These are phyloP conservation scores for Geosmithia flava DNA, from an alignment of 2,329 filamentous ascomycete genomes.

Conservation along the genomic window DNA sequence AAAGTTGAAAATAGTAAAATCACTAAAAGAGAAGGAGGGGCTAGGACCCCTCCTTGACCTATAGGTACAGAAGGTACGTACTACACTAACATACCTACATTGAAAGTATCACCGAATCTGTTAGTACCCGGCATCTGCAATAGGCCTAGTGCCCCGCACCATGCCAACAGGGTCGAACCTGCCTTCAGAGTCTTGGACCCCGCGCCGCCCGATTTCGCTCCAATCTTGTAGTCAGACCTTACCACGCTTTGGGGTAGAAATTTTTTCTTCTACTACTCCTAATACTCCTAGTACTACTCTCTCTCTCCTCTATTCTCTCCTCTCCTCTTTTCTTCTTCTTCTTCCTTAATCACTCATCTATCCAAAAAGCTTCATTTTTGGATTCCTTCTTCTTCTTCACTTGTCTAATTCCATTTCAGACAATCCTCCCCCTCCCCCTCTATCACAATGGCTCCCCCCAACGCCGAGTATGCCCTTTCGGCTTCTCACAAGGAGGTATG, in stretches of 20 bases:
- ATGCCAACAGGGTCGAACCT: background rate
- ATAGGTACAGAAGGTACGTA: no score
- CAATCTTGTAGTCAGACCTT: background rate
- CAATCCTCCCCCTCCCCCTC: conserved; percentile 3
- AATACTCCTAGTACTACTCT: no score
- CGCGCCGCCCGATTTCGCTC: background rate
- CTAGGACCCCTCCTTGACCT: no score
- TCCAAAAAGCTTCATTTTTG: background rate
- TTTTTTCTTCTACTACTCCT: background rate
- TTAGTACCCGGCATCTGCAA: no score
- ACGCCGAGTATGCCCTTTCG: conserved; percentile 38
- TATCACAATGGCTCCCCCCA: conserved; percentile 25
- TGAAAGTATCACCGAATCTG: no score
- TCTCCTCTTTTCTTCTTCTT: background rate
- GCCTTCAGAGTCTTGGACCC: background rate
- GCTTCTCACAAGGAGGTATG: conserved; percentile 41
- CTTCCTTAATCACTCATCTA: background rate
- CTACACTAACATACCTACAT: background rate
- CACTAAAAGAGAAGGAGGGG: background rate
- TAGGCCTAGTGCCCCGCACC: background rate
- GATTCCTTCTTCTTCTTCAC: background rate
- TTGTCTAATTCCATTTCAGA: background rate
- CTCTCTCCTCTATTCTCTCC: background rate
- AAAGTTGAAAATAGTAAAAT: no score
- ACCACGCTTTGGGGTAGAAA: background rate